phyloP scores from a whole-genome alignment of 768 basidiomycete genomes.

The Amanita molliuscula region DNA sequence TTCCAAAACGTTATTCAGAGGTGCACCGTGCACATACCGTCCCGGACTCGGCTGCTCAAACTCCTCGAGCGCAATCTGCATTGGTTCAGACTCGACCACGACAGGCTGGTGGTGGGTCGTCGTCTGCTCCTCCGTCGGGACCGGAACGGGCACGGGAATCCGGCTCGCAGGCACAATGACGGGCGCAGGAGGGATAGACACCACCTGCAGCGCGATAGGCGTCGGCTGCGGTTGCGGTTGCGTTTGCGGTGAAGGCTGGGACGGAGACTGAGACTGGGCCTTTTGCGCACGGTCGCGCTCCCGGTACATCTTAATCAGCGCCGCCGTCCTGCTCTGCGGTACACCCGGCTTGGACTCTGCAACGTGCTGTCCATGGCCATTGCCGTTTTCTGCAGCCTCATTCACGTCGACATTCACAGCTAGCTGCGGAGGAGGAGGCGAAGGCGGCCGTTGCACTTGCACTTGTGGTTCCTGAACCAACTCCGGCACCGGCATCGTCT shows the following conservation, averaged over 20 bases:
- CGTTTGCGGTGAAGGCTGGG: too few relatives aligned
- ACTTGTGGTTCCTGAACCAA: neutral
- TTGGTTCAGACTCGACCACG: conserved; percentile 2
- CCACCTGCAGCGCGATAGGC: neutral
- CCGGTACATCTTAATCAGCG: conserved; percentile 80
- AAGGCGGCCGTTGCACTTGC: neutral
- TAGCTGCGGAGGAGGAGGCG: too few relatives aligned
- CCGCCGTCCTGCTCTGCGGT: conserved; percentile 54
- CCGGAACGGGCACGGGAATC: neutral
- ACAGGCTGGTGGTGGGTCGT: neutral
- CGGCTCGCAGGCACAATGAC: conserved; percentile 3
- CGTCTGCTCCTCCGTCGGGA: neutral
- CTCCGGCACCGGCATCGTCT: neutral
- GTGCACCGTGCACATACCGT: conserved; percentile 77
- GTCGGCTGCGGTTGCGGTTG: neutral
- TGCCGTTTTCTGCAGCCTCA: neutral
- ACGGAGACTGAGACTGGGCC: too few relatives aligned
- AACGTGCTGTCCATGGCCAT: conserved; percentile 10
- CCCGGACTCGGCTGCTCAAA: conserved; percentile 52
- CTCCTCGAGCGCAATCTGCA: conserved; percentile 31
- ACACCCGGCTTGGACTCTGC: conserved; percentile 5
- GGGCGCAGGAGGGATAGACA: conserved; percentile 10
- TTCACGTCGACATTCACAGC: too few relatives aligned
- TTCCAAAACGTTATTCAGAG: conserved; percentile 78
- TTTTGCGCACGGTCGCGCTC: conserved; percentile 42